phyloP scores from a whole-genome alignment of 169 alveolate species.

The Eimeria zaria region DNA sequence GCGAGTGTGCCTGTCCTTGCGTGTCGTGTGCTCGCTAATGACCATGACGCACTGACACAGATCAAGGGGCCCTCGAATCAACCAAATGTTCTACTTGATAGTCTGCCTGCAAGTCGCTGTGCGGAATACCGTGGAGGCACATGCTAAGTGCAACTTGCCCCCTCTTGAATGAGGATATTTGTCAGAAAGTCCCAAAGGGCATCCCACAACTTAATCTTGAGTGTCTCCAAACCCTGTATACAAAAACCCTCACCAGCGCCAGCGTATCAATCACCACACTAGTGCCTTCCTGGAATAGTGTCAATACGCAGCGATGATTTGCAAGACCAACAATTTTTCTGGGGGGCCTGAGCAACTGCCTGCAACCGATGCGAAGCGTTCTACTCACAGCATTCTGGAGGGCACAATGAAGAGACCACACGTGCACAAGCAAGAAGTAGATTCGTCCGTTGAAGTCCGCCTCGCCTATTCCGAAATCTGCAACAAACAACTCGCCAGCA shows the following conservation, averaged over 20 bases:
- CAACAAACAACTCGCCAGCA: background rate
- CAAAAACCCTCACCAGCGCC: background rate
- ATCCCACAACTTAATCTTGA: constrained; percentile 76
- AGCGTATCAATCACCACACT: background rate
- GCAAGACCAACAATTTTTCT: background rate
- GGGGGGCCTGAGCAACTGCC: background rate
- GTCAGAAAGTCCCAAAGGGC: constrained; percentile 78
- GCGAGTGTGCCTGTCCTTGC: background rate
- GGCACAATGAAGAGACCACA: constrained; percentile 79
- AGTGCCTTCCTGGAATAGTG: background rate
- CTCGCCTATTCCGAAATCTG: constrained; percentile 73
- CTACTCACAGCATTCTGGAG: constrained; percentile 43
- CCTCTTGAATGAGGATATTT: constrained; percentile 51
- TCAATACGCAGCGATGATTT: background rate
- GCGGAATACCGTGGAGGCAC: constrained; percentile 15
- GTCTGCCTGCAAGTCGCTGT: background rate
- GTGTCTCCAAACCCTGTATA: constrained; percentile 61
- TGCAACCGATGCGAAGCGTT: background rate
- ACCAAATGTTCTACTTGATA: background rate
- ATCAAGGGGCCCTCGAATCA: background rate
- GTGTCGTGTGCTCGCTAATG: background rate
- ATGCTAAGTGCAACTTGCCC: constrained; percentile 55
- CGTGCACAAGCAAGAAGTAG: constrained; percentile 78
- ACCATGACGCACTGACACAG: background rate
- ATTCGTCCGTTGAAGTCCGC: constrained; percentile 53